phyloP scores from a whole-genome alignment of 2,329 filamentous ascomycete species.

The Aspergillus sp. region DNA sequence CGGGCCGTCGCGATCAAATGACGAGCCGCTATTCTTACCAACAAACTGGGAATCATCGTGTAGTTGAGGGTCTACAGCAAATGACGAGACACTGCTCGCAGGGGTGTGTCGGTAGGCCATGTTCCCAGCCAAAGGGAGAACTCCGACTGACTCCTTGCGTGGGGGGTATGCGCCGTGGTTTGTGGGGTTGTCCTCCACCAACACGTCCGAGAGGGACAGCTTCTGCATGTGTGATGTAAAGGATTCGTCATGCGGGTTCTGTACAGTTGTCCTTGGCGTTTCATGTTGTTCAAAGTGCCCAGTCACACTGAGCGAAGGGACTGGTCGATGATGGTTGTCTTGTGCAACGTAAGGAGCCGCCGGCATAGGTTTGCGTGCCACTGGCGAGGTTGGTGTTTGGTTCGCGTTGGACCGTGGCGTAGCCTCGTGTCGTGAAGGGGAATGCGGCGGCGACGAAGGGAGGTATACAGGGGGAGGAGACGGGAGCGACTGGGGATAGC shows the following conservation, averaged over 20 bases:
- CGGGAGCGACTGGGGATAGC: constrained; percentile 38
- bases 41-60: constrained; percentile 29
- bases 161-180: constrained; percentile 27
- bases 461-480: constrained; percentile 51
- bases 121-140: constrained; percentile 21
- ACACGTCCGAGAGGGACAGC: constrained; percentile 32
- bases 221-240: constrained; percentile 30
- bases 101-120: constrained; percentile 35
- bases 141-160: constrained; percentile 31
- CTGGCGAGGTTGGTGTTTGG: constrained; percentile 24
- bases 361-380: constrained; percentile 34
- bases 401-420: constrained; percentile 31
- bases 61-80: constrained; percentile 33
- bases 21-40: constrained; percentile 27
- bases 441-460: constrained; percentile 41
- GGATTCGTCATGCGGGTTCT: constrained; percentile 31
- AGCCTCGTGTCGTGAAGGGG: constrained; percentile 26
- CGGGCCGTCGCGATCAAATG: constrained; percentile 31
- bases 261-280: constrained; percentile 34
- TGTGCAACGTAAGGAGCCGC: constrained; percentile 26
- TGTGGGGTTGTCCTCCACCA: constrained; percentile 30
- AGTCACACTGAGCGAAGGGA: constrained; percentile 42
- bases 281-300: constrained; percentile 30
- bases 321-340: constrained; percentile 36
- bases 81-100: constrained; percentile 42